Evolutionary conservation across 2,329 filamentous ascomycete species (phyloP).

Genomic region (Alternaria sp.): DNA sequence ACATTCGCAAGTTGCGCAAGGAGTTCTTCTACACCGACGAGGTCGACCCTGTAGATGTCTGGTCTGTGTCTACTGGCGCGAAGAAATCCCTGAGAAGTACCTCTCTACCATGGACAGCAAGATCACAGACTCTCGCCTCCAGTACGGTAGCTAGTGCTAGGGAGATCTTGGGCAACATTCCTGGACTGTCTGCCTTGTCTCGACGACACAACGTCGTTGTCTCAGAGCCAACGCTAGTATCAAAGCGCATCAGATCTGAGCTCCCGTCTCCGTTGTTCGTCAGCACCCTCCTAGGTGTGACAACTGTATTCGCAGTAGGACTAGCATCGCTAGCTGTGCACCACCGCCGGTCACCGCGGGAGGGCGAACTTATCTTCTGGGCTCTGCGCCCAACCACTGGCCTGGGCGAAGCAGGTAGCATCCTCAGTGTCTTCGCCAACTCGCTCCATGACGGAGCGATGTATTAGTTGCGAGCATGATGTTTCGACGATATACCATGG

Average conservation of each 20-base stretch:
- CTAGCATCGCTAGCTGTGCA: slow-evolving; percentile 39
- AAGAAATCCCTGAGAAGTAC: not conserved
- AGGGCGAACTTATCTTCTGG: slow-evolving; percentile 45
- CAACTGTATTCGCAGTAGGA: slow-evolving; percentile 28
- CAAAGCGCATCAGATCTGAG: slow-evolving; percentile 25
- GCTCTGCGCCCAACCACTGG: slow-evolving; percentile 33
- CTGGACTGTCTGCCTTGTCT: slow-evolving; percentile 29
- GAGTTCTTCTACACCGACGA: slow-evolving; percentile 33
- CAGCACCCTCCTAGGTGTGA: slow-evolving; percentile 30
- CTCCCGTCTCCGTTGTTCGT: slow-evolving; percentile 38
- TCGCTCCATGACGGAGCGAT: slow-evolving; percentile 27
- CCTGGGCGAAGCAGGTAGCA: slow-evolving; percentile 41
- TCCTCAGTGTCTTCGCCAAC: slow-evolving; percentile 38
- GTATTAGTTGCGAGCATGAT: slow-evolving; percentile 11
- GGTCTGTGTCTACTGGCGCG: slow-evolving; percentile 30
- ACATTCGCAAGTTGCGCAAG: slow-evolving; percentile 46
- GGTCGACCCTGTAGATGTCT: slow-evolving; percentile 31
- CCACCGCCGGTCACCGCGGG: slow-evolving; percentile 41
- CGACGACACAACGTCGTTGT: slow-evolving; percentile 14
- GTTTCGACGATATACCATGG: not conserved
- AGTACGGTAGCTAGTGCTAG: slow-evolving; percentile 17
- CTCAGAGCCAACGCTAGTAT: slow-evolving; percentile 4
- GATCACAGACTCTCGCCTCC: slow-evolving; percentile 14
- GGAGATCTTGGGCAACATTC: slow-evolving; percentile 32
- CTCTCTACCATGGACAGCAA: slow-evolving; percentile 35